Conservation (phyloP, 192 early-diverging fungal species). For the Mortierella hygrophila region DNA sequence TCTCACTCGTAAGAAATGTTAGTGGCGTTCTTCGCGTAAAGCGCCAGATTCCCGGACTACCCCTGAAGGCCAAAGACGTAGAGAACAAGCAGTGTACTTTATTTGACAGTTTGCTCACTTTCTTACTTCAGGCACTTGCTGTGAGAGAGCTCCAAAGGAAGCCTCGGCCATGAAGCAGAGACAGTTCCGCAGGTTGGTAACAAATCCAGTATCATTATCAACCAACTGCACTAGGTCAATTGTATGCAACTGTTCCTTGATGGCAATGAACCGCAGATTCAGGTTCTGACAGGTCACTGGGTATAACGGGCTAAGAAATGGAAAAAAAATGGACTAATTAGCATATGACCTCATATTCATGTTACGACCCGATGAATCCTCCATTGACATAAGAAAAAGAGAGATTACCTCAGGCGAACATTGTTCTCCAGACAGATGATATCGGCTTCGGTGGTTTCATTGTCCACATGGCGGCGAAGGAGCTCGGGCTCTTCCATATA, state of each 20-base stretch:
- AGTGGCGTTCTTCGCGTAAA: no score
- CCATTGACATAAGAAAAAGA: neutral
- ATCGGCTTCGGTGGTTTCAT: slow-evolving; percentile 70
- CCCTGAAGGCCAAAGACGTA: no score
- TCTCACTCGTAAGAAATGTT: no score
- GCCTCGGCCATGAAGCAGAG: slow-evolving; percentile 58
- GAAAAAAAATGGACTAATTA: neutral
- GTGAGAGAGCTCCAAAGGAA: slow-evolving; percentile 50
- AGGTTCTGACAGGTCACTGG: slow-evolving; percentile 69
- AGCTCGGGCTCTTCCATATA: slow-evolving; percentile 71
- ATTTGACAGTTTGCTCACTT: slow-evolving; percentile 9
- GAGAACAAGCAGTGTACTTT: neutral
- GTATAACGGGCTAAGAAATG: slow-evolving; percentile 58
- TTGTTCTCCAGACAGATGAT: slow-evolving; percentile 72
- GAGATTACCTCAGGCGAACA: slow-evolving; percentile 64
- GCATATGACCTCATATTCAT: neutral
- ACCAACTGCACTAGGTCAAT: slow-evolving; percentile 70
- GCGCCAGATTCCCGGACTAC: no score
- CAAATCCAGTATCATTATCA: slow-evolving; percentile 73
- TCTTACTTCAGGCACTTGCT: slow-evolving; percentile 40
- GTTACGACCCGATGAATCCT: no score
- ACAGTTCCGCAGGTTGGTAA: slow-evolving; percentile 66
- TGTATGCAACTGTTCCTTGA: slow-evolving; percentile 68
- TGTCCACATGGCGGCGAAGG: slow-evolving; percentile 65
- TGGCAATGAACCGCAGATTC: slow-evolving; percentile 69